Evolutionary conservation across 148 eudicot genomes (phyloP), one percentile per base, ranked within the genome.

Genomic region (Selenicereus undatus): DNA sequence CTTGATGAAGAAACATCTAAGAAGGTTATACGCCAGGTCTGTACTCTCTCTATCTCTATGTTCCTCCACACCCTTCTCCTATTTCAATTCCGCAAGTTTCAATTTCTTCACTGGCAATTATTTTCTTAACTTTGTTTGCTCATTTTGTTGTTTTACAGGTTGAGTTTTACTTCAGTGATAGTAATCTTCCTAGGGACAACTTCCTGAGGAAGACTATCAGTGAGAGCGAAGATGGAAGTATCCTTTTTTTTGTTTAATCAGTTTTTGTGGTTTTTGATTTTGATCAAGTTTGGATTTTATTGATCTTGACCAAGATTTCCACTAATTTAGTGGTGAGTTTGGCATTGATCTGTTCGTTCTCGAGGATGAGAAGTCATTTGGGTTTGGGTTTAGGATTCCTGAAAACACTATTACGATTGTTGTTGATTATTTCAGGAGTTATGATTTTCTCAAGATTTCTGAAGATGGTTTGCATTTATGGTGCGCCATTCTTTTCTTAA

Each of bases 111-210:
- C 26, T 16, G 17, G 17, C 36, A 75, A 27, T 75, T 73, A 5
- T 30, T 8, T 39, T 75, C 60, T 62, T 27, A 21, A 9, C 74
- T 48, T 32, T 11, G 27, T 11, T 73, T 11, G 5, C 17, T 76
- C 45, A 26, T 71, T 7, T 65, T 72, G n/a, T 45, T 7, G 79
- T 26, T 27, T 1, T 77, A 66, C 87, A 95, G 98, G 96, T 95
- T 43, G 98, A 95, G 87, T 95, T 93, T 78, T 95, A 95, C 76
- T 93, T 95, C 84, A 87, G 99, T 80, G 99, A 96, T 76, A 96
- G 99, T 82, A 96, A 96, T 83, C 94, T 96, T 70, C 97, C 98
- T 0, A 86, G 89, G 56, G 99, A 96, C 74, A 82, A 76, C 16
- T 96, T 93, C 80, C 86, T 96, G 69, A 85, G 20, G 79, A 84